Percentiles rank a stretch among this genome's conserved stretches.
Conservation (phyloP, 257 asterid species). For the Solanum peruvianum region DNA sequence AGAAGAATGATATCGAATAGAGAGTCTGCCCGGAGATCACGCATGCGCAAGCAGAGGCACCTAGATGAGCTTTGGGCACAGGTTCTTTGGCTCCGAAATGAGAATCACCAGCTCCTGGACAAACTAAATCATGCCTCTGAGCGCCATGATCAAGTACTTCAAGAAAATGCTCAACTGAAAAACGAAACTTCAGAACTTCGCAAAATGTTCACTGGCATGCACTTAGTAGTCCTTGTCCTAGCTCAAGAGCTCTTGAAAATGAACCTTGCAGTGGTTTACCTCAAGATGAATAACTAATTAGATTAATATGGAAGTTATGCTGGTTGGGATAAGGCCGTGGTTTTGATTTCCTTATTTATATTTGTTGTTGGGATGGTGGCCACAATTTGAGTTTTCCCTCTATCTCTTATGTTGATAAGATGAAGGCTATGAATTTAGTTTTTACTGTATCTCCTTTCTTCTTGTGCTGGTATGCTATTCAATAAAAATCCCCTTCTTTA, state of each 20-base stretch:
- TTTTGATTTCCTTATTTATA: not conserved
- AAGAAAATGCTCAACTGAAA: constrained; percentile 62
- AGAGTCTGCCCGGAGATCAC: constrained; percentile 82
- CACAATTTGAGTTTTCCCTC: not conserved
- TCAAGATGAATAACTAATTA: not conserved
- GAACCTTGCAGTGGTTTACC: constrained; percentile 30
- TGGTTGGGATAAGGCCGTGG: not conserved
- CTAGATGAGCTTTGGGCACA: constrained; percentile 91
- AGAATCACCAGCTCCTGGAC: constrained; percentile 64
- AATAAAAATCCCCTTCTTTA: not conserved
- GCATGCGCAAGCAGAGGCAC: constrained; percentile 90
- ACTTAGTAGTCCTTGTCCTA: constrained; percentile 40
- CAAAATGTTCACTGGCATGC: constrained; percentile 51
- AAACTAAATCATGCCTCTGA: constrained; percentile 58
- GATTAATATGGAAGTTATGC: not conserved
- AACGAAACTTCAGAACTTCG: constrained; percentile 66
- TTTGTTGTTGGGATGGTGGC: not conserved
- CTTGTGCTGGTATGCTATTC: constrained; percentile 12
- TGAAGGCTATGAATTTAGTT: constrained; percentile 18
- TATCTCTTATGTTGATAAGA: constrained; percentile 9
- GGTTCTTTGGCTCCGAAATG: constrained; percentile 65
- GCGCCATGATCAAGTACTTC: constrained; percentile 38
- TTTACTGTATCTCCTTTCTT: constrained; percentile 9
- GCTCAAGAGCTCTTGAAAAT: constrained; percentile 37
- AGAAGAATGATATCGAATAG: constrained; percentile 85